Evolutionary conservation across 2,329 filamentous ascomycete genomes (phyloP).

Genomic region (Fusarium sp.): DNA sequence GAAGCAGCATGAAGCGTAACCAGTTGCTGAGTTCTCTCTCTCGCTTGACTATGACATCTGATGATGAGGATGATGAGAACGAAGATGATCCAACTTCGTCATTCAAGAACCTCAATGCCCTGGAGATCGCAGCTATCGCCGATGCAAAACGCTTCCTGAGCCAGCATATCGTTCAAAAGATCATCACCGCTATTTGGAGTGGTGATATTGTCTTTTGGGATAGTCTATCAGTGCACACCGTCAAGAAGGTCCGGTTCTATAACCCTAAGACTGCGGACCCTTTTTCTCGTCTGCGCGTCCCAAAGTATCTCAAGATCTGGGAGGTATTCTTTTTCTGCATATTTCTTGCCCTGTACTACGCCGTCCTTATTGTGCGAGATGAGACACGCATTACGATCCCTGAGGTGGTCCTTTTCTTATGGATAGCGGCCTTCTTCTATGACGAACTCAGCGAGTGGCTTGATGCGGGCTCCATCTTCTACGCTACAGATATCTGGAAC

Average conservation of each 20-base stretch:
- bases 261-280: slow-evolving; percentile 75
- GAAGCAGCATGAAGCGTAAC: slow-evolving; percentile 60
- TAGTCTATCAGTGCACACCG: slow-evolving; percentile 76
- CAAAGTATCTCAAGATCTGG: slow-evolving; percentile 86
- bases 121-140: slow-evolving; percentile 87
- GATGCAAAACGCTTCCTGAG: slow-evolving; percentile 87
- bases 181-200: slow-evolving; percentile 87
- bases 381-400: slow-evolving; percentile 73
- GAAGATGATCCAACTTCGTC: slow-evolving; percentile 74
- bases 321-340: slow-evolving; percentile 84
- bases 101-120: slow-evolving; percentile 84
- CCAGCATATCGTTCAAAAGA: slow-evolving; percentile 83
- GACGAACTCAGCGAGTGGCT: slow-evolving; percentile 87
- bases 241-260: slow-evolving; percentile 83
- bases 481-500: slow-evolving; percentile 86
- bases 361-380: slow-evolving; percentile 82
- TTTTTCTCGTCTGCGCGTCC: slow-evolving; percentile 81
- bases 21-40: slow-evolving; percentile 68
- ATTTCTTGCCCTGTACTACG: slow-evolving; percentile 85
- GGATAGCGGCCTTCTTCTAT: slow-evolving; percentile 88
- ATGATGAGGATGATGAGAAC: slow-evolving; percentile 55
- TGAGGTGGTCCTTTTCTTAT: slow-evolving; percentile 83
- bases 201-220: slow-evolving; percentile 92
- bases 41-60: slow-evolving; percentile 60
- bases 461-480: slow-evolving; percentile 89